Evolutionary conservation across 2,329 filamentous ascomycete genomes (phyloP).

Genomic region (Fusarium sp.): DNA sequence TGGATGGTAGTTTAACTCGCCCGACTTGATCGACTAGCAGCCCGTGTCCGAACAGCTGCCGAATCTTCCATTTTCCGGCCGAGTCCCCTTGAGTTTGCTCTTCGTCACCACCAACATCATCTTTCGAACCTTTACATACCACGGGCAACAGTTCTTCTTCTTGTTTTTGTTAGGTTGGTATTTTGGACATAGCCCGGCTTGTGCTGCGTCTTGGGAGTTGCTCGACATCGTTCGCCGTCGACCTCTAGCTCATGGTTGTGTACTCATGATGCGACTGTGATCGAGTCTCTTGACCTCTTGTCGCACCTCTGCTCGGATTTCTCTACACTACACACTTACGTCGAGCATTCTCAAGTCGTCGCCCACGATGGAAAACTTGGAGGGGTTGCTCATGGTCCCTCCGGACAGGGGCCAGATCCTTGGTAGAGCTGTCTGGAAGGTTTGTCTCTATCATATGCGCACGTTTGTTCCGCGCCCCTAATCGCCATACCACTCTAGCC

Average conservation of each 20-base stretch:
- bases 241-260: constrained; percentile 24
- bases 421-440: constrained; percentile 66
- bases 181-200: constrained; percentile 6
- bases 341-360: background rate
- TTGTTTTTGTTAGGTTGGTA: constrained; percentile 14
- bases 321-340: background rate
- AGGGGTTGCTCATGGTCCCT: constrained; percentile 63
- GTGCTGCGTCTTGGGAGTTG: constrained; percentile 3
- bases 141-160: constrained; percentile 17
- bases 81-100: constrained; percentile 40
- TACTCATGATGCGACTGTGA: constrained; percentile 45
- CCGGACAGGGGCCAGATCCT: constrained; percentile 65
- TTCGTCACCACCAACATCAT: constrained; percentile 30
- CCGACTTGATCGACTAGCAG: background rate
- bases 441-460: constrained; percentile 44
- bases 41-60: constrained; percentile 28
- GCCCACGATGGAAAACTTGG: constrained; percentile 54
- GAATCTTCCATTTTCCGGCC: constrained; percentile 39
- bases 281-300: constrained; percentile 8
- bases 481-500: constrained; percentile 54
- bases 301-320: background rate
- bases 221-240: background rate
- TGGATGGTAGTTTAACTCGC: background rate
- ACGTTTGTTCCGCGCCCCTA: constrained; percentile 1
- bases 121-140: constrained; percentile 25